Conservation (phyloP, 139 green algal genomes). For the Tetradesmus lagerheimii region DNA sequence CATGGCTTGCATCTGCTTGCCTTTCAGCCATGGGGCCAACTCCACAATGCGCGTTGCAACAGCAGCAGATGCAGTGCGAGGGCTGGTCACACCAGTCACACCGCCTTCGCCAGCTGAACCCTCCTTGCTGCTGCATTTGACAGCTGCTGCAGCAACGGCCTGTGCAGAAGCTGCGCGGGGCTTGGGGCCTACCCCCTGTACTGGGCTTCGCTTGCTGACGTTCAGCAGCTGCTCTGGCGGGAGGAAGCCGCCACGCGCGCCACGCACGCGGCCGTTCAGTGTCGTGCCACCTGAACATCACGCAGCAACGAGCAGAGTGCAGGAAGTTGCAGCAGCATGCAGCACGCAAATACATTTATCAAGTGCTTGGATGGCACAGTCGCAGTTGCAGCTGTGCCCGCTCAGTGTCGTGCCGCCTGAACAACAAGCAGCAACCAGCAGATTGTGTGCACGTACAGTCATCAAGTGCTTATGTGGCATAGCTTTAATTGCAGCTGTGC, state of each 20-base stretch:
- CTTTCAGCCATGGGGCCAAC: constrained; percentile 26
- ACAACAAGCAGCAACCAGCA: too few relatives aligned
- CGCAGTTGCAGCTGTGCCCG: too few relatives aligned
- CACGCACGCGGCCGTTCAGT: constrained; percentile 51
- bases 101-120: not conserved
- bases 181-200: not conserved
- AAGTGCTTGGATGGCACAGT: too few relatives aligned
- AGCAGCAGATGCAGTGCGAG: constrained; percentile 8
- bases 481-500: too few relatives aligned
- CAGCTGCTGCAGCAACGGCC: not conserved
- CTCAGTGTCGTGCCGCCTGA: too few relatives aligned
- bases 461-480: too few relatives aligned
- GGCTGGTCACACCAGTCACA: not conserved
- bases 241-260: constrained; percentile 54
- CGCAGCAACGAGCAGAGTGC: too few relatives aligned
- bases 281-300: constrained; percentile 55
- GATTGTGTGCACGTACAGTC: too few relatives aligned
- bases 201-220: constrained; percentile 44
- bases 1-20: not conserved
- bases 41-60: not conserved
- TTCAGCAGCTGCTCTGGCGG: constrained; percentile 60
- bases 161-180: not conserved
- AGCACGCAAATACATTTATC: too few relatives aligned
- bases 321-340: constrained; percentile 37
- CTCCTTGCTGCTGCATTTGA: not conserved